Percentiles rank a stretch among this genome's conserved stretches.
Conservation (phyloP, 106 monocot genomes). For the Acanthochlamys bracteata region DNA sequence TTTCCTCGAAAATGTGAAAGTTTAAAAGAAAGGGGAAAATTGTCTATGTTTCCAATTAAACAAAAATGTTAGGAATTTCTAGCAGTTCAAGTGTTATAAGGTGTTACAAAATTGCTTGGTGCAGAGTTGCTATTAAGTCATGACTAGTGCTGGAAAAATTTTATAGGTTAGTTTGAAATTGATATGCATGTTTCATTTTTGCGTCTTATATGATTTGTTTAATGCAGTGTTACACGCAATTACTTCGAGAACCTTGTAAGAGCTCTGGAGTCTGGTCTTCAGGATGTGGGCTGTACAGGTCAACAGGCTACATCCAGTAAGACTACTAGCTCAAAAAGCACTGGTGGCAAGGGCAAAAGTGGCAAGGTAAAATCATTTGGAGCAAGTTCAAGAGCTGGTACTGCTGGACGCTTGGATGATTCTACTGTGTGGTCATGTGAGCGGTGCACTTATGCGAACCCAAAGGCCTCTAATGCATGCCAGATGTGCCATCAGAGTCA, state of each 20-base stretch:
- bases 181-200: background rate
- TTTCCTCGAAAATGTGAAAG: too few species aligned
- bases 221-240: slow-evolving; percentile 83
- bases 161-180: background rate
- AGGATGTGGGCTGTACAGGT: slow-evolving; percentile 61
- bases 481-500: slow-evolving; percentile 39
- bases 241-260: slow-evolving; percentile 96
- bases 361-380: slow-evolving; percentile 14
- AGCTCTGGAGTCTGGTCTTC: slow-evolving; percentile 77
- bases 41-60: too few species aligned
- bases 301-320: slow-evolving; percentile 59
- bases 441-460: slow-evolving; percentile 54
- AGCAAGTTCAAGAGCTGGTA: background rate
- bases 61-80: too few species aligned
- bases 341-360: slow-evolving; percentile 20
- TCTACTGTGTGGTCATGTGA: slow-evolving; percentile 48
- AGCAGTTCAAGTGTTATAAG: too few species aligned
- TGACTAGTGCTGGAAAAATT: too few species aligned
- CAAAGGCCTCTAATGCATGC: slow-evolving; percentile 28
- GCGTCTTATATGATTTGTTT: background rate
- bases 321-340: slow-evolving; percentile 29
- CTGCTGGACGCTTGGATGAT: background rate
- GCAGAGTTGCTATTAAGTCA: too few species aligned
- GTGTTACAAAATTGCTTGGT: too few species aligned
- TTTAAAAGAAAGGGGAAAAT: too few species aligned